A percentile compares a stretch with the other conserved stretches of the same genome.
Evolutionary conservation across 1,284 basidiomycete genomes (phyloP).

Genomic region (Trichosporon coremiiforme): DNA sequence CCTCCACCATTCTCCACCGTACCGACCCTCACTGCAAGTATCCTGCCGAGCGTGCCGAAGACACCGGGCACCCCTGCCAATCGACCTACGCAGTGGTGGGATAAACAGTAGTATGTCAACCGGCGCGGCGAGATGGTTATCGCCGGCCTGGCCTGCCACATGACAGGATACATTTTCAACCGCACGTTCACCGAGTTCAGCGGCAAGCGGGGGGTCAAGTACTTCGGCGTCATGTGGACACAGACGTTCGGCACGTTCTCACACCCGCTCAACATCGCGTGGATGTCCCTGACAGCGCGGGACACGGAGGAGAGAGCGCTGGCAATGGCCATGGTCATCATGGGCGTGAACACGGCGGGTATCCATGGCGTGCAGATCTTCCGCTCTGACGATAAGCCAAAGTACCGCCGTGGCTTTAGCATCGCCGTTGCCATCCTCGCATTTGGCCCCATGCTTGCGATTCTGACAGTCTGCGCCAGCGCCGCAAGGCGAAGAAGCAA

Average conservation of each 20-base stretch:
- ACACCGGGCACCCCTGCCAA: too few species aligned
- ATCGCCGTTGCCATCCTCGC: constrained; percentile 38
- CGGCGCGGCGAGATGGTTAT: constrained; percentile 38
- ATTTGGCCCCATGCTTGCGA: constrained; percentile 34
- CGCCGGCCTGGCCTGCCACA: constrained; percentile 34
- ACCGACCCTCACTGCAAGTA: too few species aligned
- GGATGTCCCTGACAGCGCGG: constrained; percentile 37
- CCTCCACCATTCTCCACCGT: too few species aligned
- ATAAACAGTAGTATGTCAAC: too few species aligned
- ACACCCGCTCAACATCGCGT: constrained; percentile 44
- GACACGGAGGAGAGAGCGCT: constrained; percentile 38
- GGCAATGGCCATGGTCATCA: constrained; percentile 42
- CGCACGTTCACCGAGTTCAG: constrained; percentile 35
- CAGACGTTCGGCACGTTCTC: constrained; percentile 41
- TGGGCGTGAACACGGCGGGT: constrained; percentile 44
- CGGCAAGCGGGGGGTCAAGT: constrained; percentile 30
- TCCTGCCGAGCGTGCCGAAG: too few species aligned
- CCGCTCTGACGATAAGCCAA: constrained; percentile 41
- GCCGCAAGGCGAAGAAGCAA: constrained; percentile 13
- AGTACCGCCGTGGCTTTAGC: constrained; percentile 40
- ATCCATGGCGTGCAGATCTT: constrained; percentile 46
- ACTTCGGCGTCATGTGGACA: constrained; percentile 41
- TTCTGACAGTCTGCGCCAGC: constrained; percentile 21
- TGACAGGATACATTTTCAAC: constrained; percentile 41
- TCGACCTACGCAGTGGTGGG: too few species aligned